Evolutionary conservation across 768 basidiomycete genomes (phyloP).

Genomic region (Kwoniella dejecticola): DNA sequence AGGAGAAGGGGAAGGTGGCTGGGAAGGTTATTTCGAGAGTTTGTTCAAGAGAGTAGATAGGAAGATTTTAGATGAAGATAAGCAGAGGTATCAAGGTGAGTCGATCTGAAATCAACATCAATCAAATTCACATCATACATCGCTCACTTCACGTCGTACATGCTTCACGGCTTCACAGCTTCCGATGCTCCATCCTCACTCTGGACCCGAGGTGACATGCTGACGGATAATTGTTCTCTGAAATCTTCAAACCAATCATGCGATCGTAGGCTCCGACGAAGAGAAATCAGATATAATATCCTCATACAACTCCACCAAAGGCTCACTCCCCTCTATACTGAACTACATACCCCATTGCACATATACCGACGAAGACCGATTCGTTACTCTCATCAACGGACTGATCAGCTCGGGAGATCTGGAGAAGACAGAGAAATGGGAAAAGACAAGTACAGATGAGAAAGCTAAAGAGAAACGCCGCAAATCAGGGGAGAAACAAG

Average conservation of each 20-base stretch:
- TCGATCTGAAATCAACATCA: too few species aligned
- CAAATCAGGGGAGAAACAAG: slow-evolving; percentile 76
- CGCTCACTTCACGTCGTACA: too few species aligned
- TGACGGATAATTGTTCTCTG: too few species aligned
- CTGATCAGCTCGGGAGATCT: slow-evolving; percentile 69
- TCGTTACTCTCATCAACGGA: slow-evolving; percentile 68
- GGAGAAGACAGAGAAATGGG: slow-evolving; percentile 63
- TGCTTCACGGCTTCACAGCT: too few species aligned
- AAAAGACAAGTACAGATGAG: slow-evolving; percentile 71
- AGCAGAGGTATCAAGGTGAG: slow-evolving; percentile 88
- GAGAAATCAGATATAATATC: slow-evolving; percentile 75
- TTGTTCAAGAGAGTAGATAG: slow-evolving; percentile 84
- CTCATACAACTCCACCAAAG: slow-evolving; percentile 71
- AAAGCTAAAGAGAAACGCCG: slow-evolving; percentile 72
- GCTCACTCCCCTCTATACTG: slow-evolving; percentile 80
- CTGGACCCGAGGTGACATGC: too few species aligned
- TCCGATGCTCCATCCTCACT: too few species aligned
- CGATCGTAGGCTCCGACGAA: slow-evolving; percentile 84
- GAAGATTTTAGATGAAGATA: slow-evolving; percentile 86
- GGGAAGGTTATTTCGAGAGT: slow-evolving; percentile 93
- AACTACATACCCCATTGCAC: slow-evolving; percentile 81
- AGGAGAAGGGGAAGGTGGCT: slow-evolving; percentile 73
- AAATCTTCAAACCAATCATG: too few species aligned
- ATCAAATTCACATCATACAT: too few species aligned
- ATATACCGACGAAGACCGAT: slow-evolving; percentile 79